Percentiles rank a stretch among this genome's conserved stretches.
Evolutionary conservation across 208 protist genomes (phyloP).

Genomic region (Phytomonas francai): DNA sequence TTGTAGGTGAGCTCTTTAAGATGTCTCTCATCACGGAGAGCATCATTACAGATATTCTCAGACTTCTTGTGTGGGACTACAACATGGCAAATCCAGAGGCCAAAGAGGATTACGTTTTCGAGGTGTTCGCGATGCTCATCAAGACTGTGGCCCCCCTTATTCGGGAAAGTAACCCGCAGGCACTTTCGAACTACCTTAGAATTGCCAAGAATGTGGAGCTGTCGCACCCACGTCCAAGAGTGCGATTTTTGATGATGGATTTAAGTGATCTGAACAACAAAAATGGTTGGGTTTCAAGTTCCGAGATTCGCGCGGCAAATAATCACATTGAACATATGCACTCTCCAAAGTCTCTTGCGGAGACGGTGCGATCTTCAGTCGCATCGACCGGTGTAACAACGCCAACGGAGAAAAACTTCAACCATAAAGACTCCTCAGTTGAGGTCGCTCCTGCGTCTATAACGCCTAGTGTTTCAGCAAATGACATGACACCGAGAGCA

Average conservation of each 20-base stretch:
- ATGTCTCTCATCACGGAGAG: conserved; percentile 47
- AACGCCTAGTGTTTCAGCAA: no score
- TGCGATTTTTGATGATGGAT: conserved; percentile 82
- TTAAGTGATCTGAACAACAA: conserved; percentile 44
- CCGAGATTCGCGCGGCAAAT: no score
- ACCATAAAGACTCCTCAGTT: no score
- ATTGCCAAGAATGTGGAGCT: conserved; percentile 51
- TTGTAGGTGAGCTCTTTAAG: conserved; percentile 79
- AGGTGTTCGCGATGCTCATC: conserved; percentile 65
- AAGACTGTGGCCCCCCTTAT: conserved; percentile 32
- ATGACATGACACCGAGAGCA: no score
- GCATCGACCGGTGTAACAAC: no score
- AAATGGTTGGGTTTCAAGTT: conserved; percentile 32
- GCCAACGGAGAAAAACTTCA: no score
- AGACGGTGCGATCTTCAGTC: no score
- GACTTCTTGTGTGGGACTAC: conserved; percentile 52
- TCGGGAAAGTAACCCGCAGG: conserved; percentile 21
- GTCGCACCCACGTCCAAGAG: conserved; percentile 53
- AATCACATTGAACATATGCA: no score
- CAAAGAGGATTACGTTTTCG: conserved; percentile 67
- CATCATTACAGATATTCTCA: conserved; percentile 62
- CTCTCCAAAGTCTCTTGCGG: no score
- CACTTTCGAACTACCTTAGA: conserved; percentile 43
- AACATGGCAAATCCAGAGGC: conserved; percentile 29
- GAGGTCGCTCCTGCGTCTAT: no score